These are phyloP conservation scores for Cudoniella acicularis DNA, from an alignment of 495 filamentous ascomycete genomes.

Conservation along the genomic window DNA sequence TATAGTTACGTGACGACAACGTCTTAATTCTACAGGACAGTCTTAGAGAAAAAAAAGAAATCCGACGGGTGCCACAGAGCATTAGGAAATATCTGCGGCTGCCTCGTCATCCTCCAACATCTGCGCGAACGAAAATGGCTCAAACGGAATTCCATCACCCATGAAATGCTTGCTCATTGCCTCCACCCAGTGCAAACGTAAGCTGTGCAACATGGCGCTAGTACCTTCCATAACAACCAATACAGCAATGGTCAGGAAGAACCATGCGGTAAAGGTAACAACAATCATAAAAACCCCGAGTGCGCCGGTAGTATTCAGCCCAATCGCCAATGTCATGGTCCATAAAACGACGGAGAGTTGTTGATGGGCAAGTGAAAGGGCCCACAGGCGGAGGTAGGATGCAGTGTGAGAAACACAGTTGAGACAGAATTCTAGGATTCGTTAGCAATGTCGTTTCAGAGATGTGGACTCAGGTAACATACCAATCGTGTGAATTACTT, in stretches of 20 bases:
- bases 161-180: slow-evolving; percentile 99
- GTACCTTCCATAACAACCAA: slow-evolving; percentile 76
- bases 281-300: slow-evolving; percentile 76
- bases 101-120: slow-evolving; percentile 79
- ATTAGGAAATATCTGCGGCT: slow-evolving; percentile 20
- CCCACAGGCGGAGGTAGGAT: slow-evolving; percentile 98
- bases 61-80: background rate
- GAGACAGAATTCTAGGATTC: slow-evolving; percentile 80
- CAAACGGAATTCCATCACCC: slow-evolving; percentile 86
- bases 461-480: slow-evolving; percentile 31
- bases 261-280: slow-evolving; percentile 80
- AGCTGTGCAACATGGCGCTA: slow-evolving; percentile 86
- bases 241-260: slow-evolving; percentile 60
- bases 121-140: slow-evolving; percentile 86
- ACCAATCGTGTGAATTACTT: slow-evolving; percentile 98
- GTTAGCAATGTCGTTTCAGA: slow-evolving; percentile 7
- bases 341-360: slow-evolving; percentile 95
- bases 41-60: slow-evolving; percentile 19
- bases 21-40: slow-evolving; percentile 22
- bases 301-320: slow-evolving; percentile 62
- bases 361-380: slow-evolving; percentile 93
- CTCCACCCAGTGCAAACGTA: slow-evolving; percentile 98
- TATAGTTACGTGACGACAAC: background rate
- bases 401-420: slow-evolving; percentile 99
- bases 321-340: slow-evolving; percentile 85